Evolutionary conservation across 1,284 basidiomycete species (phyloP).

Genomic region (Trametes hirsuta): DNA sequence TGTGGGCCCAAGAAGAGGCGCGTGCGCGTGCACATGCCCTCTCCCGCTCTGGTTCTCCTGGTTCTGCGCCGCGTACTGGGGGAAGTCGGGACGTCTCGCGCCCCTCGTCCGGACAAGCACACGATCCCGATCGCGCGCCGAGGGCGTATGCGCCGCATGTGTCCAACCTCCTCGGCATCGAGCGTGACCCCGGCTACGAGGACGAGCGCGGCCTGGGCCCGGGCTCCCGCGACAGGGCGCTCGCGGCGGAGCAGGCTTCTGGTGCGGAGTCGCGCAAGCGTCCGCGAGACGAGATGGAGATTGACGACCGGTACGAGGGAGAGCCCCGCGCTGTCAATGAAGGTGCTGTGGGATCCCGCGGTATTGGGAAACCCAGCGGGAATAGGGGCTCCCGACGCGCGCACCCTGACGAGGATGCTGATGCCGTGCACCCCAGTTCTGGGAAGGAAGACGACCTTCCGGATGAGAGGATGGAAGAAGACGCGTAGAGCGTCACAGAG

Average conservation of each 20-base stretch:
- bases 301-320: conserved; percentile 43
- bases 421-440: conserved; percentile 18
- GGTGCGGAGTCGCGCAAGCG: conserved; percentile 52
- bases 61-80: conserved; percentile 20
- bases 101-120: conserved; percentile 29
- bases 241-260: conserved; percentile 14
- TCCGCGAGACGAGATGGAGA: conserved; percentile 62
- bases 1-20: conserved; percentile 21
- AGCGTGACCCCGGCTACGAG: conserved; percentile 26
- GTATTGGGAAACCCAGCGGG: conserved; percentile 36
- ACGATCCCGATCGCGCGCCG: conserved; percentile 31
- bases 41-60: conserved; percentile 29
- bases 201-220: conserved; percentile 16
- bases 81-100: conserved; percentile 30
- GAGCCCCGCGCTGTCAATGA: conserved; percentile 27
- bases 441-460: conserved; percentile 20
- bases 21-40: conserved; percentile 12
- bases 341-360: conserved; percentile 19
- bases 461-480: conserved; percentile 36
- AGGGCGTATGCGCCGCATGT: conserved; percentile 24
- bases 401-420: conserved; percentile 44
- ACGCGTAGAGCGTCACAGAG: conserved; percentile 25
- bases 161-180: conserved; percentile 27
- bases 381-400: conserved; percentile 60
- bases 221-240: conserved; percentile 15